These are phyloP conservation scores for Schizothecium vesticola DNA, from an alignment of 495 filamentous ascomycete genomes.

Conservation along the genomic window DNA sequence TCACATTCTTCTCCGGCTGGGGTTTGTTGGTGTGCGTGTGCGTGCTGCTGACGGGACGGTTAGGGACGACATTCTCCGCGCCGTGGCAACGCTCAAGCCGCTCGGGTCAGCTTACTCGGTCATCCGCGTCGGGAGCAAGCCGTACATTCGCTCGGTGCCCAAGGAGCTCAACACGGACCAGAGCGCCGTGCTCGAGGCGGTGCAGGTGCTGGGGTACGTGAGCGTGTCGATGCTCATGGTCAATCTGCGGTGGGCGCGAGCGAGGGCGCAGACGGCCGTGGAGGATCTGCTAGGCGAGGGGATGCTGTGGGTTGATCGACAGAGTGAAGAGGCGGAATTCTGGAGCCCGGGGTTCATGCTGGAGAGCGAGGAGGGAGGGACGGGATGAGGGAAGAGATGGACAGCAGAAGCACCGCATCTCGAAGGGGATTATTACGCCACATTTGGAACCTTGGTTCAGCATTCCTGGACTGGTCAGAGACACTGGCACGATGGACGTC, in stretches of 20 bases:
- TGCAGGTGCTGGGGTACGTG: constrained; percentile 79
- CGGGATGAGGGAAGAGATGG: constrained; percentile 4
- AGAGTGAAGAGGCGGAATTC: constrained; percentile 85
- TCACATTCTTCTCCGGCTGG: neutral
- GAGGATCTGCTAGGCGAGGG: constrained; percentile 88
- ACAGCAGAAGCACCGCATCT: neutral
- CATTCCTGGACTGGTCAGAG: neutral
- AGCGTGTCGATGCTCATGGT: constrained; percentile 84
- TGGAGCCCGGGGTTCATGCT: constrained; percentile 74
- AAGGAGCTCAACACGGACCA: constrained; percentile 97
- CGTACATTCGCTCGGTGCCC: constrained; percentile 87
- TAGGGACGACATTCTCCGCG: constrained; percentile 86
- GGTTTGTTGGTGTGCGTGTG: neutral
- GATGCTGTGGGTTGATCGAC: constrained; percentile 89
- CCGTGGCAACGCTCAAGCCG: constrained; percentile 80
- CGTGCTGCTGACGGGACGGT: neutral
- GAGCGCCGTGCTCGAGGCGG: constrained; percentile 82
- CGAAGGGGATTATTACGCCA: neutral
- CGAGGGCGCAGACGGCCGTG: constrained; percentile 79
- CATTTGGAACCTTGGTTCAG: neutral
- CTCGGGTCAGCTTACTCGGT: constrained; percentile 84
- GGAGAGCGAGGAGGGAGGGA: constrained; percentile 20
- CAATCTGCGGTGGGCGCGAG: constrained; percentile 83
- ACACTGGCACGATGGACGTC: neutral
- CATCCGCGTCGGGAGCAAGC: constrained; percentile 70